Evolutionary conservation across 1,284 basidiomycete genomes (phyloP).

Genomic region (Laetiporus sulphureus): DNA sequence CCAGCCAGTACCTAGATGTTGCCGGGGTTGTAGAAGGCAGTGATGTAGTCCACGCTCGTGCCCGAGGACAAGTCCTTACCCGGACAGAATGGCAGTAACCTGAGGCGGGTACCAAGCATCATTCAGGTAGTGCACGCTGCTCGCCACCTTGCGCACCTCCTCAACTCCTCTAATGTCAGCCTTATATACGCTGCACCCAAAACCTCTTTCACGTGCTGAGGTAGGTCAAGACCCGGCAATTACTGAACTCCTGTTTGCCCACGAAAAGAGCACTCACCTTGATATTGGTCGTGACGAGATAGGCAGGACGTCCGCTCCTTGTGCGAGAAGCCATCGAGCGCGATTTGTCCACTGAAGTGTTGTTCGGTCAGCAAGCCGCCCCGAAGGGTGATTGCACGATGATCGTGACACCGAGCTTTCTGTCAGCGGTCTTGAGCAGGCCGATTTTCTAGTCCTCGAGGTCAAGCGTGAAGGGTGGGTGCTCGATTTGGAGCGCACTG

Average conservation of each 20-base stretch:
- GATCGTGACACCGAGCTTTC: slow-evolving; percentile 47
- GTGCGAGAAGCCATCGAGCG: slow-evolving; percentile 34
- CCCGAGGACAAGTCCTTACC: too few species aligned
- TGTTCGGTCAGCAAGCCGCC: slow-evolving; percentile 55
- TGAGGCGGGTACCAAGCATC: slow-evolving; percentile 13
- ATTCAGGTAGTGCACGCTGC: slow-evolving; percentile 16
- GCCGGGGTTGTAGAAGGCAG: too few species aligned
- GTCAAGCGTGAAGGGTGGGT: slow-evolving; percentile 52
- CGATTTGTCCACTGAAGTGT: slow-evolving; percentile 38
- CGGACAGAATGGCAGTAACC: too few species aligned
- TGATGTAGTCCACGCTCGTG: too few species aligned
- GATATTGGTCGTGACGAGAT: slow-evolving; percentile 32
- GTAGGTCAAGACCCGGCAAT: slow-evolving; percentile 8
- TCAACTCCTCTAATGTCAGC: slow-evolving; percentile 27
- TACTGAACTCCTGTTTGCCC: background rate
- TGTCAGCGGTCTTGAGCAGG: slow-evolving; percentile 39
- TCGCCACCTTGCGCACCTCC: slow-evolving; percentile 26
- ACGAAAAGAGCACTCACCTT: slow-evolving; percentile 11
- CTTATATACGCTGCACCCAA: slow-evolving; percentile 24
- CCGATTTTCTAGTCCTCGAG: slow-evolving; percentile 43
- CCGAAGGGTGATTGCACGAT: slow-evolving; percentile 60
- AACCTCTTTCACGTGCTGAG: slow-evolving; percentile 38
- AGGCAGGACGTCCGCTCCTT: slow-evolving; percentile 11
- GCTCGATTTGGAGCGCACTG: slow-evolving; percentile 57
- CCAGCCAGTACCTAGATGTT: too few species aligned